Conservation (phyloP, 2,329 filamentous ascomycete species). For the Coniochaeta prunicola region DNA sequence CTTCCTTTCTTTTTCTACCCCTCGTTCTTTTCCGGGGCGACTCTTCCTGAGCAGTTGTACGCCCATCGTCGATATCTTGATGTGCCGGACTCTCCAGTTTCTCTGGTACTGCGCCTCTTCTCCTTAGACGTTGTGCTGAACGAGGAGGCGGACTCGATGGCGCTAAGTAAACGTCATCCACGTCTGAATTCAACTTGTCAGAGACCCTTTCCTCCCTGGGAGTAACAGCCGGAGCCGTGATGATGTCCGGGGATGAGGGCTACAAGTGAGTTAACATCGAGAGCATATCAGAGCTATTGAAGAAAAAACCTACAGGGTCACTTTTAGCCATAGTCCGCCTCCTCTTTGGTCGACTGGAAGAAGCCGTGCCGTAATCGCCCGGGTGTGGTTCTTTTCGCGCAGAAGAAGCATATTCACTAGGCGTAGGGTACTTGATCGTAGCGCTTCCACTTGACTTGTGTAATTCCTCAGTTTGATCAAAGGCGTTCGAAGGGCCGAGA, state of each 20-base stretch:
- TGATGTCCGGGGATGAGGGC: constrained; percentile 20
- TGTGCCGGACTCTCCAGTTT: neutral
- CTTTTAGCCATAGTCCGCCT: neutral
- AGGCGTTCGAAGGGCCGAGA: constrained; percentile 6
- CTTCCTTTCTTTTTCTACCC: constrained; percentile 19
- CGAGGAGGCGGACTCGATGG: neutral
- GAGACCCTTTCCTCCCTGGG: neutral
- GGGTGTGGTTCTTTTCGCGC: constrained; percentile 2
- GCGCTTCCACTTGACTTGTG: constrained; percentile 21
- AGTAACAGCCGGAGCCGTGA: constrained; percentile 8
- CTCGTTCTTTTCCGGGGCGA: constrained; percentile 17
- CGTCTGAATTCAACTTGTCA: neutral
- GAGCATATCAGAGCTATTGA: neutral
- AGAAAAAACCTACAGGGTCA: constrained; percentile 3
- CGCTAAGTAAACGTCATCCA: neutral
- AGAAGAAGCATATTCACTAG: constrained; percentile 19
- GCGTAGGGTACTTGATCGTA: constrained; percentile 28
- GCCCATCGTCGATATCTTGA: neutral
- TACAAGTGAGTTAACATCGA: neutral
- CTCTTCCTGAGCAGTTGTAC: constrained; percentile 3
- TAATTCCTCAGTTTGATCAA: constrained; percentile 5
- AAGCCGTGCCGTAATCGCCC: neutral
- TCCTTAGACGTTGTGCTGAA: neutral
- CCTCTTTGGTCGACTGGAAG: constrained; percentile 1
- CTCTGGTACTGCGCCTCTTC: neutral